These are phyloP conservation scores for Aspergillus costaricaensis DNA, from an alignment of 2,329 filamentous ascomycete species.

Conservation along the genomic window DNA sequence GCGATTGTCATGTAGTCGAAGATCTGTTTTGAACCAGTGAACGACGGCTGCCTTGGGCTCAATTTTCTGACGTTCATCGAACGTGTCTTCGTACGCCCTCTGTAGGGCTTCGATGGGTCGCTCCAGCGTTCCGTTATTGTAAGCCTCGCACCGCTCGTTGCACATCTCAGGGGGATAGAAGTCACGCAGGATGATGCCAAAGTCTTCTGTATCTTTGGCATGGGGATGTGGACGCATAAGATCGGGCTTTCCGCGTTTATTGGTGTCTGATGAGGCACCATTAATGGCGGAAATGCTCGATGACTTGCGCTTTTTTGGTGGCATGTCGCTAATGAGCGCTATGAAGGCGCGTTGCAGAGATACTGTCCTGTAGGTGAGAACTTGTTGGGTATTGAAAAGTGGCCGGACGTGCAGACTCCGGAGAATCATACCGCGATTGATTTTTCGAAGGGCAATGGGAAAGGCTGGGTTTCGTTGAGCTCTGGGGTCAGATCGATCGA, in stretches of 20 bases:
- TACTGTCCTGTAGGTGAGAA: not conserved
- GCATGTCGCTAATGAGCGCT: slow-evolving; percentile 18
- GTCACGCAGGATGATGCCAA: slow-evolving; percentile 68
- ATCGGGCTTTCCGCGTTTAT: slow-evolving; percentile 23
- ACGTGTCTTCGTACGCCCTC: slow-evolving; percentile 63
- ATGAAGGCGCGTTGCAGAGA: not conserved
- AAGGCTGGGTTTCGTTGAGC: not conserved
- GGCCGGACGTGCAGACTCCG: not conserved
- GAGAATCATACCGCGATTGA: not conserved
- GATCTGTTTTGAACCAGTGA: slow-evolving; percentile 88
- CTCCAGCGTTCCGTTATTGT: slow-evolving; percentile 68
- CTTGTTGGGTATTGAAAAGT: not conserved
- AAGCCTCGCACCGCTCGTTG: slow-evolving; percentile 73
- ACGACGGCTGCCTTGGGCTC: slow-evolving; percentile 65
- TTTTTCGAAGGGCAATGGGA: not conserved
- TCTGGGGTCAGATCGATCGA: slow-evolving; percentile 5
- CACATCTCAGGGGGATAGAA: slow-evolving; percentile 88
- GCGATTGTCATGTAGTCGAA: slow-evolving; percentile 73
- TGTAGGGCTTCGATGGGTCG: slow-evolving; percentile 72
- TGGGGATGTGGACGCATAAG: slow-evolving; percentile 33
- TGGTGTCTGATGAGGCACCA: slow-evolving; percentile 8
- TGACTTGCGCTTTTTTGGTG: slow-evolving; percentile 29
- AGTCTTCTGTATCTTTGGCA: slow-evolving; percentile 46
- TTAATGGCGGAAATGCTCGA: slow-evolving; percentile 13
- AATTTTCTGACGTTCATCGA: slow-evolving; percentile 54